Evolutionary conservation across 305 asterid genomes (phyloP).

Genomic region (Fraxinus ornus): DNA sequence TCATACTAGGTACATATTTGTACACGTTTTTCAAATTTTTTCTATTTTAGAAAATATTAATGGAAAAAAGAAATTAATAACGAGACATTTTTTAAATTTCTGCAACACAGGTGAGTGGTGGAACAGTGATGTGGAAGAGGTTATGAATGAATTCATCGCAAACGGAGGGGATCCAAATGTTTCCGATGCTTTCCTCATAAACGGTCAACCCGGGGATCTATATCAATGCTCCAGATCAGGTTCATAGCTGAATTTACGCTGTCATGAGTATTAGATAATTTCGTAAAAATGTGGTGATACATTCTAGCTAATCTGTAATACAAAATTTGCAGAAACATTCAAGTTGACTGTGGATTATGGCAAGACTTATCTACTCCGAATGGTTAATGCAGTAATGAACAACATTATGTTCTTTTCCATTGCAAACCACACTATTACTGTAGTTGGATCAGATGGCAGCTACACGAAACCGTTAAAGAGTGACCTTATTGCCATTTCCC

Average conservation of each 20-base stretch:
- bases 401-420: constrained; percentile 23
- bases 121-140: constrained; percentile 48
- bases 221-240: constrained; percentile 59
- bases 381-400: constrained; percentile 31
- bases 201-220: constrained; percentile 65
- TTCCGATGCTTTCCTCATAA: constrained; percentile 64
- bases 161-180: constrained; percentile 46
- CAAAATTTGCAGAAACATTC: constrained; percentile 18
- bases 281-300: constrained; percentile 24
- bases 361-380: constrained; percentile 25
- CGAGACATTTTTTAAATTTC: not conserved
- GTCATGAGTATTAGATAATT: not conserved
- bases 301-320: constrained; percentile 23
- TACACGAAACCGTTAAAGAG: constrained; percentile 20
- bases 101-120: constrained; percentile 62
- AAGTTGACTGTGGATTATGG: constrained; percentile 24
- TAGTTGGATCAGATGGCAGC: constrained; percentile 21
- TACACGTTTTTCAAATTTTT: not conserved
- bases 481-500: constrained; percentile 13
- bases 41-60: not conserved
- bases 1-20: constrained; percentile 42
- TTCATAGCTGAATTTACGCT: not conserved
- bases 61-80: not conserved
- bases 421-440: constrained; percentile 21
- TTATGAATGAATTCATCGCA: constrained; percentile 36